These are phyloP conservation scores for Saccharata proteae DNA, from an alignment of 2,329 filamentous ascomycete species.

Conservation along the genomic window DNA sequence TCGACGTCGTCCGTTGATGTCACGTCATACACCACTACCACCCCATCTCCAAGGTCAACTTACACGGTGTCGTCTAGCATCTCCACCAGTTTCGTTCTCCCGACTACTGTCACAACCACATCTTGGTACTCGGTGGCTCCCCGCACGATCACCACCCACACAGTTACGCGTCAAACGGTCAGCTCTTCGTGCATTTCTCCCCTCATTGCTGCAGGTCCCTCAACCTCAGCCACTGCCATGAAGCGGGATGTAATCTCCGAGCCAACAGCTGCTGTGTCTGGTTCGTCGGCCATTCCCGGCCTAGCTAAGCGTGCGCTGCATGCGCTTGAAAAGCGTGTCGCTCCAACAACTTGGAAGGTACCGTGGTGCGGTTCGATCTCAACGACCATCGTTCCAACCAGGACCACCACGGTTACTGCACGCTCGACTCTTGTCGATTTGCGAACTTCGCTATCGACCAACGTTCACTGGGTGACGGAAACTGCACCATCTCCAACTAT, in stretches of 20 bases:
- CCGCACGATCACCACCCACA: constrained; percentile 1
- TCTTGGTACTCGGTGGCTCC: neutral
- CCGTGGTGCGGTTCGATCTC: constrained; percentile 5
- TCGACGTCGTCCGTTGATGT: constrained; percentile 3
- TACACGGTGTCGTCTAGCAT: neutral
- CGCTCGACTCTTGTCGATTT: constrained; percentile 3
- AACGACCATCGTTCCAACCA: constrained; percentile 2
- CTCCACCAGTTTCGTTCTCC: constrained; percentile 2
- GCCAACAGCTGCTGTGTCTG: no score
- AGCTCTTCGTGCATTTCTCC: constrained; percentile 2
- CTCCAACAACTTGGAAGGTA: constrained; percentile 2
- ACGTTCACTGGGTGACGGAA: constrained; percentile 1
- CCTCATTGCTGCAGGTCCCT: no score
- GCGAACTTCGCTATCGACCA: constrained; percentile 3
- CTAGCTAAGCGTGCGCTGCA: neutral
- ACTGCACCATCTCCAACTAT: constrained; percentile 1
- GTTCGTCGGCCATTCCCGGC: neutral
- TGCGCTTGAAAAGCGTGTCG: constrained; percentile 2
- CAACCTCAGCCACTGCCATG: no score
- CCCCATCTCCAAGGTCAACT: neutral
- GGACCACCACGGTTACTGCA: constrained; percentile 1
- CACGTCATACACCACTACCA: constrained; percentile 2
- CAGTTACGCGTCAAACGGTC: constrained; percentile 1
- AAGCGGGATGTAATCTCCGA: no score
- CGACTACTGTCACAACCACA: constrained; percentile 1